Base-by-base conservation (phyloP, 2,329 filamentous ascomycete genomes). In the Trichoderma breve region DNA sequence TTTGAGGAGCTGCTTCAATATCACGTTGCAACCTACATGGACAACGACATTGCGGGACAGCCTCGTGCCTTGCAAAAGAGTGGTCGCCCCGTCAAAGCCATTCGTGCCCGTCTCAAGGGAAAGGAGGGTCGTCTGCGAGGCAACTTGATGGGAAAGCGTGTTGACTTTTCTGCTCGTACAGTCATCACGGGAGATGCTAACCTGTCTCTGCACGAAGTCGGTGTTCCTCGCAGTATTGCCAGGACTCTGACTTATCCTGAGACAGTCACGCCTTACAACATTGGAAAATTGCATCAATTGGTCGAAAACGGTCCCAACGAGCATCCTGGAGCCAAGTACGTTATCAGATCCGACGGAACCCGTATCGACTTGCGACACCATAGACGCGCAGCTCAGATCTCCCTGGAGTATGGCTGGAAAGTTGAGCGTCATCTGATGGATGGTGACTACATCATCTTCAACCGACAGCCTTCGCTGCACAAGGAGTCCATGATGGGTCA, bases 401-500 rank as follows among this genome's bases (percentile, higher is more conserved):
- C 91, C 71, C 84, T 99, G 36, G 93, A 97, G 78, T 97, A 97
- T 80, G 97, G 97, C 63, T 98, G 95, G 95, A 98, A 98, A 81
- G 97, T 99, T 43, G 96, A 99, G 83, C 92, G 96, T 74, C 96
- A 99, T 83, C 90, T 99, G 75, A 91, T 97, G 78, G 94, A 97
- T 78, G 95, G 95, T 72, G 96, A 99, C 82, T 97, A 94, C 76
- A 98, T 99, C 83, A 95, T 99, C 79, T 99, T 99, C 90, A 99
- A 99, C 82, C 96, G 96, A 87, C 96, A 99, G 81, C 96, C 96
- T 1, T 99, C 96, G 43, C 87, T 99, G 78, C 96, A 99, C 87
- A 99, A 99, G 83, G 96, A 99, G 81, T 99, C 96, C 73, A 99
- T 99, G 96, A 99, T 99, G 97, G 96, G 94, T 82, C 96, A 99